phyloP scores from a whole-genome alignment of 192 early-diverging fungal genomes.

The Umbelopsis isabellina region DNA sequence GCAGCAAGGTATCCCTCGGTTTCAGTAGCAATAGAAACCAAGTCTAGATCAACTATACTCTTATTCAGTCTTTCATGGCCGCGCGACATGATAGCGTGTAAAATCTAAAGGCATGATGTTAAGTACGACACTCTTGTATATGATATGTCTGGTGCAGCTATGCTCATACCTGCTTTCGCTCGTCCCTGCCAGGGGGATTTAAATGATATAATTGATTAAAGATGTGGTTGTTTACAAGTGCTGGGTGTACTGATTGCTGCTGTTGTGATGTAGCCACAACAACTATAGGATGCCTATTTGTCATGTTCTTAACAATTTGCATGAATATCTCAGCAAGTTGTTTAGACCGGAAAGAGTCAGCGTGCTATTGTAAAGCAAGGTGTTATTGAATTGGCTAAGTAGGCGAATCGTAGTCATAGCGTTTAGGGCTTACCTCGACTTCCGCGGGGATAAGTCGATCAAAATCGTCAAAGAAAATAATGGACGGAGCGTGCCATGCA shows the following conservation, averaged over 20 bases:
- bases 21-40: conserved; percentile 69
- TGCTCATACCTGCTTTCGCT: conserved; percentile 62
- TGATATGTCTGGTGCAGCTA: background rate
- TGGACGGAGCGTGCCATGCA: conserved; percentile 71
- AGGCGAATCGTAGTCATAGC: background rate
- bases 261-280: conserved; percentile 71
- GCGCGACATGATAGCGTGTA: conserved; percentile 66
- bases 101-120: conserved; percentile 53
- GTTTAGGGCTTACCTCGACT: conserved; percentile 59
- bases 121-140: background rate
- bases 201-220: conserved; percentile 67
- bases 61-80: conserved; percentile 51
- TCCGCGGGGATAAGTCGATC: conserved; percentile 75
- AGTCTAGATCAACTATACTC: conserved; percentile 63
- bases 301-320: conserved; percentile 52
- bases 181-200: conserved; percentile 61
- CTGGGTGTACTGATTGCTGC: conserved; percentile 62
- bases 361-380: conserved; percentile 41
- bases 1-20: conserved; percentile 90
- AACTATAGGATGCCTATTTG: conserved; percentile 50
- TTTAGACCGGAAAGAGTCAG: conserved; percentile 64
- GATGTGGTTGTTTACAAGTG: conserved; percentile 60
- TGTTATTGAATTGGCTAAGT: background rate
- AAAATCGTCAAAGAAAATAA: conserved; percentile 77
- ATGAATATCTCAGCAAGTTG: conserved; percentile 69